phyloP scores from a whole-genome alignment of 2,329 filamentous ascomycete species.

The Colletotrichum camelliae region DNA sequence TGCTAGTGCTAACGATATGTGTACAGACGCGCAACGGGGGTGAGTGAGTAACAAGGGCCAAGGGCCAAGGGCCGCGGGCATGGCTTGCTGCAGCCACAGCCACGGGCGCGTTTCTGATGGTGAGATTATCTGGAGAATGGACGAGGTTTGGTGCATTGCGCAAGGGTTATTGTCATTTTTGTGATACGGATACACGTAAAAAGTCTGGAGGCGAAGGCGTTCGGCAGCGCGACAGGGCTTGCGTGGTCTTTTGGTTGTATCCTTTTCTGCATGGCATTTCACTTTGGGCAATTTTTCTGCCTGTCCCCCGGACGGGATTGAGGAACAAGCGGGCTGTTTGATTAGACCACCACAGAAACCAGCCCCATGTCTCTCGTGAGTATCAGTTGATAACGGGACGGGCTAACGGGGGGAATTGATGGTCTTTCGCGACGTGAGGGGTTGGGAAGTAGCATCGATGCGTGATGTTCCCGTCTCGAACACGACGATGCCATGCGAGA shows the following conservation, averaged over 20 bases:
- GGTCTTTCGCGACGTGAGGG: background rate
- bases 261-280: conserved; percentile 6
- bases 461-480: background rate
- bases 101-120: background rate
- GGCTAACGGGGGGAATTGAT: background rate
- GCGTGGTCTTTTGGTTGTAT: background rate
- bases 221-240: background rate
- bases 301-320: background rate
- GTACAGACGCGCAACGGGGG: background rate
- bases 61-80: background rate
- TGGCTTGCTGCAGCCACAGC: conserved; percentile 9
- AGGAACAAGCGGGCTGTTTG: background rate
- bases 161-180: background rate
- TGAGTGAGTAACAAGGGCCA: background rate
- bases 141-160: background rate
- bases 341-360: background rate
- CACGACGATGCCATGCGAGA: conserved; percentile 11
- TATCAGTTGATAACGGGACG: background rate
- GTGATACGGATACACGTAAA: background rate
- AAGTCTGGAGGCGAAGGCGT: background rate
- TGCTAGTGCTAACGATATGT: background rate
- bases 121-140: background rate
- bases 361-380: background rate
- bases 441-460: background rate
- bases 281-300: background rate